phyloP scores from a whole-genome alignment of 441 rosid species.

The Populus hybrid region DNA sequence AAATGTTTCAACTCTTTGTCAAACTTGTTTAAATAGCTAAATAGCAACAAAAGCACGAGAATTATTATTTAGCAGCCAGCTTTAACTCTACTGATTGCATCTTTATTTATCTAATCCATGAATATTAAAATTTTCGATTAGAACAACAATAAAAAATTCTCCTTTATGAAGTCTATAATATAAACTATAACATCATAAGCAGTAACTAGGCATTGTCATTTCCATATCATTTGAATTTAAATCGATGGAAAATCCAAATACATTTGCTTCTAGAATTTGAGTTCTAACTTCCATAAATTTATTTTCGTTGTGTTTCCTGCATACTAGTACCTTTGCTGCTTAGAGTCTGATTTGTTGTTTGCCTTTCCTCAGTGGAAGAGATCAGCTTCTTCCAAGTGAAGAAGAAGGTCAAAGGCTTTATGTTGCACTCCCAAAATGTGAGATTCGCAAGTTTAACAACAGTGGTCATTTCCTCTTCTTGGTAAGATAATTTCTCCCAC shows the following conservation, averaged over 20 bases:
- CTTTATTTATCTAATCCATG: neutral
- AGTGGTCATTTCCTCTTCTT: slow-evolving; percentile 76
- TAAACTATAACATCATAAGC: too few relatives aligned
- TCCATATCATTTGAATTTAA: neutral
- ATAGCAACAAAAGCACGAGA: neutral
- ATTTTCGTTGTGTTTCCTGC: neutral
- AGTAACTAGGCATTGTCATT: neutral
- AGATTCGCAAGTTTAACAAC: slow-evolving; percentile 49
- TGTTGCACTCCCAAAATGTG: slow-evolving; percentile 42
- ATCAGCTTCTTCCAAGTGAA: slow-evolving; percentile 66
- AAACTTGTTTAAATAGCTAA: neutral
- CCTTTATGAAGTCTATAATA: neutral
- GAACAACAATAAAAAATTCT: neutral
- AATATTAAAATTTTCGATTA: neutral
- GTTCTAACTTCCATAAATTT: neutral
- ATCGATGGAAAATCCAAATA: neutral
- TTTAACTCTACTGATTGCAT: neutral
- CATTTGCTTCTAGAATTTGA: neutral
- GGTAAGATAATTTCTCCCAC: slow-evolving; percentile 39
- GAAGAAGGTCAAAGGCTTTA: slow-evolving; percentile 63
- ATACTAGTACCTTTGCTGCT: neutral
- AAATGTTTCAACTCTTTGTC: neutral
- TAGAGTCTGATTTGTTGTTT: slow-evolving; percentile 8
- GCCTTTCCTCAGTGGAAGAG: slow-evolving; percentile 55
- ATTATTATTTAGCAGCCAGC: neutral